A percentile compares a stretch with the other conserved stretches of the same genome.
Evolutionary conservation across 2,329 filamentous ascomycete genomes (phyloP).

Genomic region (Malbranchea cinnamomea): DNA sequence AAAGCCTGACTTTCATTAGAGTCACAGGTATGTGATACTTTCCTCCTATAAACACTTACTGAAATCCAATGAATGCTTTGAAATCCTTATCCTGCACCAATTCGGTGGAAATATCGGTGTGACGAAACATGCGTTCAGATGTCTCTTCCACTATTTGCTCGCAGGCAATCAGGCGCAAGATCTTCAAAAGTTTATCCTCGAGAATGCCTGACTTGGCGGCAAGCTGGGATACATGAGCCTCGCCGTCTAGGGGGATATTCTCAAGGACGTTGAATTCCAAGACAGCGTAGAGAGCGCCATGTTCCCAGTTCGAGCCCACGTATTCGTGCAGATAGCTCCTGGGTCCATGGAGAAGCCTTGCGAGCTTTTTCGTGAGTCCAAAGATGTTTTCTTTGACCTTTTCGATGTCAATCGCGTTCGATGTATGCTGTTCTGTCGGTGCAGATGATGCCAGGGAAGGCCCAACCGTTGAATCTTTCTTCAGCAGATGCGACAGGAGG

Average conservation of each 20-base stretch:
- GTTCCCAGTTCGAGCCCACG: constrained; percentile 11
- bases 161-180: constrained; percentile 8
- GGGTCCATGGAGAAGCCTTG: constrained; percentile 8
- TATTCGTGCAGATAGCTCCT: constrained; percentile 11
- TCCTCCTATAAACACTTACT: constrained; percentile 5
- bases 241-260: constrained; percentile 8
- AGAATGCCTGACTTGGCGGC: constrained; percentile 6
- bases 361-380: constrained; percentile 6
- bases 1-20: constrained; percentile 4
- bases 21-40: background rate
- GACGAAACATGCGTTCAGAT: constrained; percentile 5
- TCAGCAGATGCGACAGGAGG: no score
- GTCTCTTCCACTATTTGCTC: constrained; percentile 6
- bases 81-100: constrained; percentile 8
- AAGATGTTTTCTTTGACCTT: no score
- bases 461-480: no score
- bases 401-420: no score
- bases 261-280: constrained; percentile 9
- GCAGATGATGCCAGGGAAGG: no score
- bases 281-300: constrained; percentile 10
- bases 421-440: no score
- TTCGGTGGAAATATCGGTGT: constrained; percentile 10
- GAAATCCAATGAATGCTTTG: constrained; percentile 8
- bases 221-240: constrained; percentile 2
- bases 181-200: constrained; percentile 8